Evolutionary conservation across 345 rosid species (phyloP), one percentile per base, ranked within the genome.

Genomic region (Pistacia integerrima): DNA sequence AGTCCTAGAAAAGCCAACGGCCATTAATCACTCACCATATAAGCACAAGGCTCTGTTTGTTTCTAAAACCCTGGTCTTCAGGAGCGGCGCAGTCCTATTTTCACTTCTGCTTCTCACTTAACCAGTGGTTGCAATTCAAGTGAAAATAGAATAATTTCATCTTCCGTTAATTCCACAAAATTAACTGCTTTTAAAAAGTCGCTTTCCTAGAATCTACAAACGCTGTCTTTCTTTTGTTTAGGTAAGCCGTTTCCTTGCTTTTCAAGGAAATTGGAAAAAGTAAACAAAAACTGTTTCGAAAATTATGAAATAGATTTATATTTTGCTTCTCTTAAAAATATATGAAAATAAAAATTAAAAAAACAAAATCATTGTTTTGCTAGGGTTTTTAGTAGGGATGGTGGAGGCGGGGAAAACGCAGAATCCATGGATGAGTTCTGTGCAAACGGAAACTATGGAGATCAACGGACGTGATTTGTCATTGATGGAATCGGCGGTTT

Each of bases 241-340:
- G 76, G 77, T 28, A 61, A 61, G 72, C 38, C 8, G 14, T 11
- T 70, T 69, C 3, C 83, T 78, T 70, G 52, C 60, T 33, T 73
- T 54, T 82, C 87, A 82, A 82, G 84, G 51, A 79, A 82, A 20
- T 28, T 7, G 87, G 75, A 76, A 60, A 79, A 55, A 10, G 11
- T 11, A 16, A 64, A 28, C 12, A 70, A 49, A 48, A 60, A 58
- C 30, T 3, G 16, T 11, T 51, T 51, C 5, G 5, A 51, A 51
- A 51, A 51, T 3, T 13, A 54, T 54, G n/a, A 54, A 54, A 54
- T 18, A 16, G 57, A 2, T 18, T 54, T 16, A 18, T 0, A 41
- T 18, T 54, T 54, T 54, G 20, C n/a, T 54, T 54, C n/a, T 18
- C 57, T 18, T 4, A 54, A 54, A 13, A 54, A 54, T 51, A 12